Evolutionary conservation across 225 moss, liverwort and hornwort genomes (phyloP), one percentile per base, ranked within the genome.

Genomic region (Antitrichia curtipendula): DNA sequence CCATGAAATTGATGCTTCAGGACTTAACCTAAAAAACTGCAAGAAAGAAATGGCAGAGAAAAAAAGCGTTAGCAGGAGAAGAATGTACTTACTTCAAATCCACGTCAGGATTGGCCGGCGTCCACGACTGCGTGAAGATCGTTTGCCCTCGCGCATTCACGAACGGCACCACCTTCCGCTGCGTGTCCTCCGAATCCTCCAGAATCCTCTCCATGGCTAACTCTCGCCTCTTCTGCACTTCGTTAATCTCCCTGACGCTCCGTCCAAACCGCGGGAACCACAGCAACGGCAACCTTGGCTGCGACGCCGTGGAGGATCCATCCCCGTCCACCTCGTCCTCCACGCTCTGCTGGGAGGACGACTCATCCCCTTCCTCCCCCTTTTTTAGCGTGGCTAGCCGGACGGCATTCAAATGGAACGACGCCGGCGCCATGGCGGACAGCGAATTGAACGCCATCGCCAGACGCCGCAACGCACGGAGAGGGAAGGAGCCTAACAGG

Each of bases 41-140:
- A 65, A 69, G 61, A 61, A 54, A 59, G 16, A 47, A 88, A 71
- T 78, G 83, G 65, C 69, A 74, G 59, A 56, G 63, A 61, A 50
- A 62, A 49, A 10, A 36, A 52, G 21, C 18, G 54, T 72, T 81
- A 75, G 84, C 31, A 85, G 49, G 76, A 73, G 27, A 47, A 27
- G 7, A 56, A 31, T 52, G 40, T 34, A 34, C 92, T 89, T 87
- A 97, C 97, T 95, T 97, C 73, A 97, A 84, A 81, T 69, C 78
- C 41, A 89, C 85, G 47, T 76, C 84, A 43, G 92, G 79, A 20
- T 80, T 82, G 73, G 90, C 83, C 29, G 97, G 95, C 86, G 91
- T 93, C 97, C 97, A 97, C 3, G 96, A 97, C 90, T 97, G 97
- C 84, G 95, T 94, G 86, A 97, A 96, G 84, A 97, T 84, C 17